phyloP scores from a whole-genome alignment of 371 early-diverging fungal genomes.

The Mortierella sp. region DNA sequence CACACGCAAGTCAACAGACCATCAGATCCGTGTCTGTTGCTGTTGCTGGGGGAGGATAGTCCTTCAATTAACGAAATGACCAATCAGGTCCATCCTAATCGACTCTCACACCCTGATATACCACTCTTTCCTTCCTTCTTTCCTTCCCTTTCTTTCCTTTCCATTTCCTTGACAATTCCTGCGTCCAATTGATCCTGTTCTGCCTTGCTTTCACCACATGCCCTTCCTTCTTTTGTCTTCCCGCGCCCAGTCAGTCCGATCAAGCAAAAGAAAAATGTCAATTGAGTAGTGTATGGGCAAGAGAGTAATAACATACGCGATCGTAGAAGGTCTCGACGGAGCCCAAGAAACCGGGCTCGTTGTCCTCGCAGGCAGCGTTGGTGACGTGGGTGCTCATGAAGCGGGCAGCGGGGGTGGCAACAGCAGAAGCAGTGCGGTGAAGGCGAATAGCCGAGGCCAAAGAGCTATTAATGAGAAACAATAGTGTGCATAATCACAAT shows the following conservation, averaged over 20 bases:
- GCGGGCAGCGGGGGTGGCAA: conserved; percentile 38
- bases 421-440: conserved; percentile 49
- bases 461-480: conserved; percentile 24
- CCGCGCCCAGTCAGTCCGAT: not conserved
- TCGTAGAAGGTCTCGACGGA: conserved; percentile 88
- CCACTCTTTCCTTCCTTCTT: not conserved
- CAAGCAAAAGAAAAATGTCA: not conserved
- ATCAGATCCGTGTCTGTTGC: not conserved
- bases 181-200: not conserved
- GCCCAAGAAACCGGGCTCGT: conserved; percentile 84
- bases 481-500: not conserved
- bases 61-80: not conserved
- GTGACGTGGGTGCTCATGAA: conserved; percentile 61
- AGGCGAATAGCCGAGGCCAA: conserved; percentile 55
- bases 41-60: not conserved
- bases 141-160: not conserved
- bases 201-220: not conserved
- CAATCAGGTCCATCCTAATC: not conserved
- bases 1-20: not conserved
- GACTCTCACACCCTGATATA: too few relatives aligned
- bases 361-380: conserved; percentile 73
- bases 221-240: not conserved
- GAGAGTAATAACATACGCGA: conserved; percentile 34
- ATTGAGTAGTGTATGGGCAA: too few relatives aligned
- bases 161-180: not conserved